phyloP scores from a whole-genome alignment of 1,139 yeast genomes.

The Saccharomyces hybrid region DNA sequence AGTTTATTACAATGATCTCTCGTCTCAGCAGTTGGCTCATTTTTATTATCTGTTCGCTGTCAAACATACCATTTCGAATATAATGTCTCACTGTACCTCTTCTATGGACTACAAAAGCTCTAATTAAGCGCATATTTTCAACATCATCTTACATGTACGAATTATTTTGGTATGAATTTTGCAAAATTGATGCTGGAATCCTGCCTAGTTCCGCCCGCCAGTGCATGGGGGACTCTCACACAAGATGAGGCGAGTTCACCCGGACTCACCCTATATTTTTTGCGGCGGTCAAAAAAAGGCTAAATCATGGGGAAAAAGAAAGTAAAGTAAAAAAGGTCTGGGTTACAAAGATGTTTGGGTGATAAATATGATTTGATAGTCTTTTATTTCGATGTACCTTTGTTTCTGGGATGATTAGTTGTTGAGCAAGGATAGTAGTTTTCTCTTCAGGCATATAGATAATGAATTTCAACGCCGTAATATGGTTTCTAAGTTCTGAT shows the following conservation, averaged over 20 bases:
- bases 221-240: neutral
- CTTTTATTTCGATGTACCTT: neutral
- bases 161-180: neutral
- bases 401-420: neutral
- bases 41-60: neutral
- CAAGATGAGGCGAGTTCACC: neutral
- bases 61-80: constrained; percentile 1
- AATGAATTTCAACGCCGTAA: neutral
- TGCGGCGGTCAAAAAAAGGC: neutral
- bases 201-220: neutral
- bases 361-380: neutral
- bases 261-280: neutral
- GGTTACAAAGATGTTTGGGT: neutral
- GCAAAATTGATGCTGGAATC: neutral
- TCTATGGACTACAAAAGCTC: neutral
- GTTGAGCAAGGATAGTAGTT: neutral
- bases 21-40: neutral
- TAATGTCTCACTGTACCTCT: neutral
- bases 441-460: neutral
- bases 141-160: neutral
- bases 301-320: neutral
- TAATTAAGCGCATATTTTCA: neutral
- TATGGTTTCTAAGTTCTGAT: neutral
- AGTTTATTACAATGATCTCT: neutral
- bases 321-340: neutral